Conservation (phyloP, 2,329 filamentous ascomycete genomes). For the Neonectria ditissima region DNA sequence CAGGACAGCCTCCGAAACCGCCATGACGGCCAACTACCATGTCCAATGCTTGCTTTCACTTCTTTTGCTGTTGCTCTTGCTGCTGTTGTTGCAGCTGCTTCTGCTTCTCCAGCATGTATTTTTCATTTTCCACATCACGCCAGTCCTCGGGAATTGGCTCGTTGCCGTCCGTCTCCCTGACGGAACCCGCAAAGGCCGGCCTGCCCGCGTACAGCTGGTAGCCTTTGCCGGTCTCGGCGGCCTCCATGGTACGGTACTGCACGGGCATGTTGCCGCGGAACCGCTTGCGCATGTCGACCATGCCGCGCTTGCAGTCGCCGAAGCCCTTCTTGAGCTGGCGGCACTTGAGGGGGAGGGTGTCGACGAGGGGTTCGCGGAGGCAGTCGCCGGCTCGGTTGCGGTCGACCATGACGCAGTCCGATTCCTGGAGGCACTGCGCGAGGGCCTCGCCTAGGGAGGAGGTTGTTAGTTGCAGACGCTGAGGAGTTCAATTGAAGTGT, state of each 20-base stretch:
- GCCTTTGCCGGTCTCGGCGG: conserved; percentile 66
- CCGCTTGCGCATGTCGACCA: conserved; percentile 99
- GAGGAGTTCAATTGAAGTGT: conserved; percentile 50
- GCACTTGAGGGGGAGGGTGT: conserved; percentile 87
- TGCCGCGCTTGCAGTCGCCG: conserved; percentile 93
- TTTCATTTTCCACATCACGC: conserved; percentile 74
- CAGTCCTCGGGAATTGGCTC: conserved; percentile 71
- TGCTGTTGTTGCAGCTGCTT: conserved; percentile 44
- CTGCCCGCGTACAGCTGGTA: conserved; percentile 85
- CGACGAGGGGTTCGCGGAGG: conserved; percentile 82
- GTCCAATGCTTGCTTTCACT: conserved; percentile 25
- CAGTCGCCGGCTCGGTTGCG: conserved; percentile 90
- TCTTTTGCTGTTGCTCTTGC: conserved; percentile 41
- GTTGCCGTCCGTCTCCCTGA: conserved; percentile 75
- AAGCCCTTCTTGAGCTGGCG: conserved; percentile 94
- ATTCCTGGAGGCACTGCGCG: conserved; percentile 94
- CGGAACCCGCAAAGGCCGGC: conserved; percentile 73
- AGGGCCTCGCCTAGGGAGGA: conserved; percentile 79
- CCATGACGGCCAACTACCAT: not conserved
- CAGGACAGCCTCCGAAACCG: not conserved
- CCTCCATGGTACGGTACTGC: conserved; percentile 69
- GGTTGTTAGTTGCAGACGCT: conserved; percentile 4
- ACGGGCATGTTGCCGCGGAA: conserved; percentile 95
- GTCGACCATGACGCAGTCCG: conserved; percentile 94
- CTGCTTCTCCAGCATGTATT: conserved; percentile 57